Base-by-base conservation (phyloP, 2,329 filamentous ascomycete species). In the Cladophialophora carrionii region DNA sequence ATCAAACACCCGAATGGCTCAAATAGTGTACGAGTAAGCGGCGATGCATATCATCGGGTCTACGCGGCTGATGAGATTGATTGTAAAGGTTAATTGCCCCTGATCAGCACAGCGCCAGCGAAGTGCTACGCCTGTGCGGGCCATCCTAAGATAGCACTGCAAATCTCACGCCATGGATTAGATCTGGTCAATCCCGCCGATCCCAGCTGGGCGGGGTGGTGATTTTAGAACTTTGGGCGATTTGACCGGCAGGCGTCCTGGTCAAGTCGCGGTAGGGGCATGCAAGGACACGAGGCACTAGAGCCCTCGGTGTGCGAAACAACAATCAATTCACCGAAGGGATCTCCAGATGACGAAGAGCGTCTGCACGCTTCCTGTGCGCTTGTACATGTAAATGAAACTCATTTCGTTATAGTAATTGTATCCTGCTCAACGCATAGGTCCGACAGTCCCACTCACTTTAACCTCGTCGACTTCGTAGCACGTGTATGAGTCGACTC, bases 381-480 rank as follows among this genome's bases (percentile, higher is more conserved):
- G 37, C 37, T 43, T n/a, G 37, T 43, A 43, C 37, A 43, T 43
- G 17, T 43, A n/a, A 62, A 43, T 41, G 48, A 64, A 66, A 63
- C 56, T 61, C 61, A 66, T 43, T 65, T 65, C 66, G 62, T 65
- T 64, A 68, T 65, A 43, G 46, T 52, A 52, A 61, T 63, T 61
- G 52, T 58, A 65, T 68, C 68, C 70, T 68, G 71, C 71, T 73
- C 71, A 64, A 72, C 71, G 71, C 71, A 66, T 57, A 61, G 62
- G 48, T 60, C 63, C 34, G 62, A 67, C 67, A 68, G 65, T 67
- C 69, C 68, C 69, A 69, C 65, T 69, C 69, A 64, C 71, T 73
- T 73, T 71, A 73, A 73, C 71, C 71, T 73, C 71, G 71, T 71
- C 66, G 63, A 66, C 62, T 52, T 57, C 64, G 61, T 60, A 61